Evolutionary conservation across 192 early-diverging fungal genomes (phyloP).

Genomic region (Coemansia sp.): DNA sequence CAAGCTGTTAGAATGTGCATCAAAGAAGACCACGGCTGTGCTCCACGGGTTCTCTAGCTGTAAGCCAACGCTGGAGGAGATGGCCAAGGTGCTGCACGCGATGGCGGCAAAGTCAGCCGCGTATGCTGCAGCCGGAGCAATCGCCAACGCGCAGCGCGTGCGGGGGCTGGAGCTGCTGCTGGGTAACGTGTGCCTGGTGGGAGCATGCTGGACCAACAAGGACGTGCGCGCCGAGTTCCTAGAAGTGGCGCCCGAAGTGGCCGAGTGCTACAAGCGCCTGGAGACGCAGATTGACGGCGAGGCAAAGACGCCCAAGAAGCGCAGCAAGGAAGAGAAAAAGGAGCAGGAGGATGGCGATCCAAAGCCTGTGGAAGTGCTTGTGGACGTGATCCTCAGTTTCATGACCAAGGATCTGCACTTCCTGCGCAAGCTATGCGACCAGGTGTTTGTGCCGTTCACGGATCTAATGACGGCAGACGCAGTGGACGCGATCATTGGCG

Average conservation of each 20-base stretch:
- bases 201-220: slow-evolving; percentile 59
- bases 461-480: slow-evolving; percentile 70
- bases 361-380: slow-evolving; percentile 87
- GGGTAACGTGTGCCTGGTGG: slow-evolving; percentile 33
- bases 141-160: slow-evolving; percentile 24
- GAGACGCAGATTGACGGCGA: slow-evolving; percentile 53
- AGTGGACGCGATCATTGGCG: slow-evolving; percentile 73
- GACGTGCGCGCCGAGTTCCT: slow-evolving; percentile 59
- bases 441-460: slow-evolving; percentile 83
- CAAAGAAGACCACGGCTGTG: slow-evolving; percentile 5
- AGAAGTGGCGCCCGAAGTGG: slow-evolving; percentile 66
- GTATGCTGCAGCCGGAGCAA: not conserved
- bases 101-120: slow-evolving; percentile 11
- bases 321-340: slow-evolving; percentile 14
- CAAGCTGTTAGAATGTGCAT: slow-evolving; percentile 29
- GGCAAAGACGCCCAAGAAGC: slow-evolving; percentile 49
- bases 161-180: slow-evolving; percentile 37
- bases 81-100: slow-evolving; percentile 13
- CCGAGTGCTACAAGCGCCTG: slow-evolving; percentile 71
- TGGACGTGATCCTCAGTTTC: slow-evolving; percentile 88
- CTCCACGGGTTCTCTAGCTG: slow-evolving; percentile 17
- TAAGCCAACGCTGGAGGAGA: slow-evolving; percentile 11
- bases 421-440: slow-evolving; percentile 71
- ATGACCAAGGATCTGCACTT: slow-evolving; percentile 78
- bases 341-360: slow-evolving; percentile 63